These are phyloP conservation scores for Tolypocladium inflatum DNA, from an alignment of 2,329 filamentous ascomycete species.

Conservation along the genomic window DNA sequence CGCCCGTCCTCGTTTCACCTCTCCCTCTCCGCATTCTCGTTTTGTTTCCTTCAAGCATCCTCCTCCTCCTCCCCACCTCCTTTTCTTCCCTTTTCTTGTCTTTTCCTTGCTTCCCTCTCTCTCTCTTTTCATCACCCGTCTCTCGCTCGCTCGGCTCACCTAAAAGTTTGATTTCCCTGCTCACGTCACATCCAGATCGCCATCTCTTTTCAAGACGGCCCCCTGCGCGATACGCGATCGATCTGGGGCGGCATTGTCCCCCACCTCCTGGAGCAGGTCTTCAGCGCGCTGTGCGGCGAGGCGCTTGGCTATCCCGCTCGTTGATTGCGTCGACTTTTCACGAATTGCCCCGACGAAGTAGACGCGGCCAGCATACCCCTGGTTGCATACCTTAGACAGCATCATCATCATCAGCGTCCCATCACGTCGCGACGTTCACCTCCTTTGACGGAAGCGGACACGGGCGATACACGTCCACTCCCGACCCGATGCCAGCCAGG, in stretches of 20 bases:
- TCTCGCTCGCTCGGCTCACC: slow-evolving; percentile 2
- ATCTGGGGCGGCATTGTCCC: neutral
- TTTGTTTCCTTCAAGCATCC: neutral
- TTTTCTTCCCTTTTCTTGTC: slow-evolving; percentile 1
- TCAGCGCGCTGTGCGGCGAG: slow-evolving; percentile 4
- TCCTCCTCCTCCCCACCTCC: slow-evolving; percentile 4
- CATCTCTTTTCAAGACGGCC: neutral
- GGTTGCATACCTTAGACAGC: neutral
- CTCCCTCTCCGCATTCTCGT: slow-evolving; percentile 3
- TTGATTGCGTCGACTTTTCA: neutral
- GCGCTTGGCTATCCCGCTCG: neutral
- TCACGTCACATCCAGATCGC: neutral
- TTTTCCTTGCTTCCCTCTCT: neutral
- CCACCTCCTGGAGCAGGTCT: slow-evolving; percentile 8
- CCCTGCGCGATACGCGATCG: neutral
- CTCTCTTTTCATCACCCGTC: neutral
- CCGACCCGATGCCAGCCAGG: slow-evolving; percentile 8
- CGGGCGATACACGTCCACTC: neutral
- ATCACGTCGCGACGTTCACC: neutral
- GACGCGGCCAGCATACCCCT: neutral
- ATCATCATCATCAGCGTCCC: neutral
- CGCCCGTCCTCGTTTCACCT: slow-evolving; percentile 1
- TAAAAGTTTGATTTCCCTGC: neutral
- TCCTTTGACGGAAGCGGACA: neutral
- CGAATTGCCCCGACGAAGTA: neutral